phyloP scores from a whole-genome alignment of 768 basidiomycete genomes.

The Boletus sensibilis region DNA sequence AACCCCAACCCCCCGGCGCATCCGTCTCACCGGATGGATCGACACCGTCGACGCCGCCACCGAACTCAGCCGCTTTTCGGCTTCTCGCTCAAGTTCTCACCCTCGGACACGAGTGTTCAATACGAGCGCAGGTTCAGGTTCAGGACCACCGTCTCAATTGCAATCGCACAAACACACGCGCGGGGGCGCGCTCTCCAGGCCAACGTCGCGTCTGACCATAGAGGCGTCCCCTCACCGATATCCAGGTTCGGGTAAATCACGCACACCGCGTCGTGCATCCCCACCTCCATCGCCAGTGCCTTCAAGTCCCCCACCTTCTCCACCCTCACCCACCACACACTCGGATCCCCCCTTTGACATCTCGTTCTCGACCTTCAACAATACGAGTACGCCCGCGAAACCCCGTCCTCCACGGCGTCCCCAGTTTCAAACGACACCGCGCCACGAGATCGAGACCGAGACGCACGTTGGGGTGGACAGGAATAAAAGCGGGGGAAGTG shows the following conservation, averaged over 20 bases:
- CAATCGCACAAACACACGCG: not conserved
- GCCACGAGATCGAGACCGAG: not conserved
- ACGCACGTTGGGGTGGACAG: not conserved
- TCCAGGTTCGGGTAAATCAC: not conserved
- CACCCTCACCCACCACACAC: slow-evolving; percentile 5
- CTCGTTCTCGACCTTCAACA: slow-evolving; percentile 25
- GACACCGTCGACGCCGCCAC: slow-evolving; percentile 49
- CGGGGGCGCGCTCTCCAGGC: not conserved
- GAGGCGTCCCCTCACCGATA: not conserved
- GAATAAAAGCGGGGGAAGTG: not conserved
- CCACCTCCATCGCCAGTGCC: not conserved
- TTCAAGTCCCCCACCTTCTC: slow-evolving; percentile 2
- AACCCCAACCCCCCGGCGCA: slow-evolving; percentile 26
- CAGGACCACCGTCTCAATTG: not conserved
- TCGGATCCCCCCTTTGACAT: slow-evolving; percentile 23
- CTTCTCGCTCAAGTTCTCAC: slow-evolving; percentile 21
- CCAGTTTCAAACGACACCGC: not conserved
- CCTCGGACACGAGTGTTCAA: not conserved
- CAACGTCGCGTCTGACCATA: not conserved
- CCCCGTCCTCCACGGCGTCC: slow-evolving; percentile 9
- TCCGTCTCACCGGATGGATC: slow-evolving; percentile 57
- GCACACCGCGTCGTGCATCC: not conserved
- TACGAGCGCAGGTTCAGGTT: not conserved
- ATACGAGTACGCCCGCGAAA: slow-evolving; percentile 31
- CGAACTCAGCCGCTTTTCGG: slow-evolving; percentile 52